phyloP scores from a whole-genome alignment of 345 rosid genomes.

The Kernera saxatilis region DNA sequence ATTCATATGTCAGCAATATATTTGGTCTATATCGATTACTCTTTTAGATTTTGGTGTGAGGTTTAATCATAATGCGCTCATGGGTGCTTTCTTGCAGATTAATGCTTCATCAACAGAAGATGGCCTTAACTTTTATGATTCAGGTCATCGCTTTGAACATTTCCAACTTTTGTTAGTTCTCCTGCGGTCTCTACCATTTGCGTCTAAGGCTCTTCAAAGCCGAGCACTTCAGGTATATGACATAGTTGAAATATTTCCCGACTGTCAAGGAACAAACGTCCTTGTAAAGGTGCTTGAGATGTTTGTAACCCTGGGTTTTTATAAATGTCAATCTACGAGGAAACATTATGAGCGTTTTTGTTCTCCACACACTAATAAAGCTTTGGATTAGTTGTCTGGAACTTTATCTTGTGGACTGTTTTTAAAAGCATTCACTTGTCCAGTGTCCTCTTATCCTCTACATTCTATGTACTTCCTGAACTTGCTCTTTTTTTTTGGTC shows the following conservation, averaged over 20 bases:
- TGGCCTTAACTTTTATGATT: slow-evolving; percentile 84
- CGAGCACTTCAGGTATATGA: slow-evolving; percentile 83
- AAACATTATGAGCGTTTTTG: background rate
- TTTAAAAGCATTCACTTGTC: slow-evolving; percentile 12
- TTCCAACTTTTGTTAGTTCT: slow-evolving; percentile 85
- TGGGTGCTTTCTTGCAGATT: slow-evolving; percentile 52
- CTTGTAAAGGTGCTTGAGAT: slow-evolving; percentile 14
- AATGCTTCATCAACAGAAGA: slow-evolving; percentile 94
- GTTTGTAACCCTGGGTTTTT: background rate
- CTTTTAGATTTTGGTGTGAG: background rate
- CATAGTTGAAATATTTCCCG: slow-evolving; percentile 10
- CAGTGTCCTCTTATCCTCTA: slow-evolving; percentile 18
- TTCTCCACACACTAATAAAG: slow-evolving; percentile 5
- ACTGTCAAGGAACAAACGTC: background rate
- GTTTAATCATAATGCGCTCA: background rate
- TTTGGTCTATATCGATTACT: background rate
- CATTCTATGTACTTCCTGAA: slow-evolving; percentile 39
- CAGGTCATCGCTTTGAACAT: slow-evolving; percentile 94
- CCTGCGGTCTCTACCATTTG: slow-evolving; percentile 78
- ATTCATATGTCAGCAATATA: background rate
- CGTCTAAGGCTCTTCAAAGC: slow-evolving; percentile 74
- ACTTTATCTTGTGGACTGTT: background rate
- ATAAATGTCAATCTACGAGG: background rate
- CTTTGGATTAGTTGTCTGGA: background rate
- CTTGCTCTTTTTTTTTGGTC: slow-evolving; percentile 53